phyloP scores from a whole-genome alignment of 495 filamentous ascomycete genomes.

The Wilcoxina mikolae region DNA sequence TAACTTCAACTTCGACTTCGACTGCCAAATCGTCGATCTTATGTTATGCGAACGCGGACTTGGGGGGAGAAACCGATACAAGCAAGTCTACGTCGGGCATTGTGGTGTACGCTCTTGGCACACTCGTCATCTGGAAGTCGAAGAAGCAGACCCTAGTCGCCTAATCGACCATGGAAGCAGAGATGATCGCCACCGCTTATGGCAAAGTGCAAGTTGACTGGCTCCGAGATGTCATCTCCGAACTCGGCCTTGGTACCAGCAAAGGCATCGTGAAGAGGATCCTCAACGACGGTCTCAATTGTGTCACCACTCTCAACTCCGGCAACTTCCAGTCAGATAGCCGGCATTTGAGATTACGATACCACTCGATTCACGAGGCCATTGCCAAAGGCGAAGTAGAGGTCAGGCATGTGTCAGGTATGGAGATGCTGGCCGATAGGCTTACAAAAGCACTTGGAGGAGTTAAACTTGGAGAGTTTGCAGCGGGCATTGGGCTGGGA shows the following conservation, averaged over 20 bases:
- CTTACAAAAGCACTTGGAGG: background rate
- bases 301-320: background rate
- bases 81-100: conserved; percentile 1
- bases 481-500: too few species aligned
- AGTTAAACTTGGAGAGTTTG: background rate
- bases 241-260: background rate
- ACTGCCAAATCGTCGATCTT: background rate
- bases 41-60: conserved; percentile 4
- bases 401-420: background rate
- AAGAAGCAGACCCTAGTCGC: background rate
- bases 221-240: background rate
- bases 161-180: conserved; percentile 1
- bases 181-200: background rate
- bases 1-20: background rate
- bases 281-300: background rate
- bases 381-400: background rate
- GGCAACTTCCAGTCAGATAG: background rate
- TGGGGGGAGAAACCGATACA: too few species aligned
- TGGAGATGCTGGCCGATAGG: background rate
- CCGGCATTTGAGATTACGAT: background rate
- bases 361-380: background rate
- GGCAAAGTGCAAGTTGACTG: background rate
- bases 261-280: background rate
- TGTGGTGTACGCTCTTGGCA: background rate
- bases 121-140: conserved; percentile 1